Evolutionary conservation across 2,329 filamentous ascomycete genomes (phyloP).

Genomic region (Gnomoniopsis smithogilvyi): DNA sequence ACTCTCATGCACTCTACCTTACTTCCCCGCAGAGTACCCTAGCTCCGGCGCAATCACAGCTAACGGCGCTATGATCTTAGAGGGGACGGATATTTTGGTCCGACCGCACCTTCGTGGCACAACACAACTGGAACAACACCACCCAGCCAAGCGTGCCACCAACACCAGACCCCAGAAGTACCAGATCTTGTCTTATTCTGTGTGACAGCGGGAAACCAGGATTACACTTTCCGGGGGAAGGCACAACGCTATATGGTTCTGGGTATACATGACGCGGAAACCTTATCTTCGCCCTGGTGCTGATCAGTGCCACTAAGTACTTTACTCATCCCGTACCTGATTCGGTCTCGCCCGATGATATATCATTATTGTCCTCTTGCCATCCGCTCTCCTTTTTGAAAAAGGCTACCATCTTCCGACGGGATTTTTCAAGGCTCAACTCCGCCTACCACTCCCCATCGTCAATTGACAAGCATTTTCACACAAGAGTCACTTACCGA

Average conservation of each 20-base stretch:
- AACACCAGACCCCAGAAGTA: slow-evolving; percentile 3
- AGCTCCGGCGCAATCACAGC: slow-evolving; percentile 1
- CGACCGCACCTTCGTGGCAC: background rate
- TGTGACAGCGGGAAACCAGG: slow-evolving; percentile 9
- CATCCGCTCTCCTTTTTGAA: background rate
- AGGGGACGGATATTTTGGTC: background rate
- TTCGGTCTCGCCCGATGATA: background rate
- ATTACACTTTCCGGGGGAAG: slow-evolving; percentile 10
- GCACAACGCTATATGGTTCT: background rate
- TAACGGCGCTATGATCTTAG: slow-evolving; percentile 14
- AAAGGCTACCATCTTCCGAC: background rate
- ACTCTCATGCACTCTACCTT: background rate
- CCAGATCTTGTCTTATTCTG: background rate
- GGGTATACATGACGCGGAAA: slow-evolving; percentile 10
- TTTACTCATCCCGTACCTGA: background rate
- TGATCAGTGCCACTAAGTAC: background rate
- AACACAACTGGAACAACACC: background rate
- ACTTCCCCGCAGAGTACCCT: slow-evolving; percentile 2
- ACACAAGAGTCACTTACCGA: background rate
- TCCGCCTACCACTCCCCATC: background rate
- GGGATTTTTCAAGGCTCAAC: background rate
- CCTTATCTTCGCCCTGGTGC: slow-evolving; percentile 15
- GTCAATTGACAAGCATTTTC: too few relatives aligned
- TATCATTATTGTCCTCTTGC: background rate
- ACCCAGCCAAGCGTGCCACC: background rate